Conservation (phyloP, 495 filamentous ascomycete genomes). For the Aspergillus panamensis region DNA sequence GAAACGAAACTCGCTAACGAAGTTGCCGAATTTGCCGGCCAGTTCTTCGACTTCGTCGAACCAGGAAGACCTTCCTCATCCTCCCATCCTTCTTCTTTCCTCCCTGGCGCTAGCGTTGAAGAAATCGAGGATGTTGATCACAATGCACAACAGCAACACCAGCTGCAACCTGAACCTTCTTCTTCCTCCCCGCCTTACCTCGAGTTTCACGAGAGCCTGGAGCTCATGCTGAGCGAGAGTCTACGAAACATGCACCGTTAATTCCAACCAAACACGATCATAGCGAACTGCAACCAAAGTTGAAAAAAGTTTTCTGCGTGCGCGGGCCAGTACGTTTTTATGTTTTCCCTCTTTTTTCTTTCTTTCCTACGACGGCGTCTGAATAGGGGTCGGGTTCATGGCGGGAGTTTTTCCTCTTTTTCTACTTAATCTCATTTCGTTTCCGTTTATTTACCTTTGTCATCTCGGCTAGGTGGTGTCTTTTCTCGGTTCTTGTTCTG, state of each 20-base stretch:
- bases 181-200: background rate
- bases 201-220: conserved; percentile 10
- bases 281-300: background rate
- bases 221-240: conserved; percentile 2
- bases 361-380: too few relatives aligned
- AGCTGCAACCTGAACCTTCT: background rate
- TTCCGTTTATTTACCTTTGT: too few relatives aligned
- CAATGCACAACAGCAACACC: background rate
- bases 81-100: background rate
- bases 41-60: conserved; percentile 40
- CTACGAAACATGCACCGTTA: conserved; percentile 3
- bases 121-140: conserved; percentile 11
- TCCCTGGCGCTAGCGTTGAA: background rate
- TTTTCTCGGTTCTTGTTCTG: too few relatives aligned
- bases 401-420: too few relatives aligned
- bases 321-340: background rate
- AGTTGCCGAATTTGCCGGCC: conserved; percentile 43
- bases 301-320: background rate
- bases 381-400: too few relatives aligned
- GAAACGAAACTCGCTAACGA: conserved; percentile 46
- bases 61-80: background rate
- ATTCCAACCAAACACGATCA: background rate
- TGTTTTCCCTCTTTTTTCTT: too few relatives aligned
- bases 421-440: too few relatives aligned
- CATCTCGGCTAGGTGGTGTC: too few relatives aligned